Percentiles rank a stretch among this genome's conserved stretches.
Evolutionary conservation across 306 rosid species (phyloP).

Genomic region (Castanea crenata): DNA sequence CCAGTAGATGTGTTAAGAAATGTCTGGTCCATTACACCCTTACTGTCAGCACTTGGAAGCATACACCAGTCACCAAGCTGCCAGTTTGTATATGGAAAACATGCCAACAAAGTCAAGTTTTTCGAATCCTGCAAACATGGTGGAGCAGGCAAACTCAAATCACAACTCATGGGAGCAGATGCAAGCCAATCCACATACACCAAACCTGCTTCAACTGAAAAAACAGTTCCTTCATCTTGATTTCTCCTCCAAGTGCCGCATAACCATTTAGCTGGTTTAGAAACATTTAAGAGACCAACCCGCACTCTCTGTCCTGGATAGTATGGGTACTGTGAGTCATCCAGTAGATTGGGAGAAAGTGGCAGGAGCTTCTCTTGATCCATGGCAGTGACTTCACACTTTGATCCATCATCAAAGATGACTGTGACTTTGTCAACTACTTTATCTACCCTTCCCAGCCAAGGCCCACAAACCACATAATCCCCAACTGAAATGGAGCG

Average conservation of each 20-base stretch:
- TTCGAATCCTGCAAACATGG: conserved; percentile 61
- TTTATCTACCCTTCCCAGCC: conserved; percentile 84
- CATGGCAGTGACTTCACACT: conserved; percentile 50
- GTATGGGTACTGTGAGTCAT: conserved; percentile 82
- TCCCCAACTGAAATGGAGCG: conserved; percentile 84
- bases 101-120: conserved; percentile 66
- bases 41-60: conserved; percentile 43
- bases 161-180: conserved; percentile 49
- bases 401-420: conserved; percentile 78
- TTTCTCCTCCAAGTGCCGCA: conserved; percentile 74
- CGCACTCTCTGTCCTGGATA: conserved; percentile 95
- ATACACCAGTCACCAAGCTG: conserved; percentile 98
- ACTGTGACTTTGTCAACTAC: conserved; percentile 67
- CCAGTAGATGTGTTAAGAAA: conserved; percentile 30
- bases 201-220: conserved; percentile 75
- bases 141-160: conserved; percentile 47
- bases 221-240: conserved; percentile 72
- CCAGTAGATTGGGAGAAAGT: conserved; percentile 56
- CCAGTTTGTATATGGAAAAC: conserved; percentile 86
- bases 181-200: conserved; percentile 78
- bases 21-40: conserved; percentile 31
- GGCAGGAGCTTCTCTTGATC: conserved; percentile 70
- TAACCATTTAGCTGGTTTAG: conserved; percentile 76
- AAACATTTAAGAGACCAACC: conserved; percentile 53
- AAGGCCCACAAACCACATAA: conserved; percentile 68